phyloP scores from a whole-genome alignment of 306 rosid species.

The Vachellia collinsii region DNA sequence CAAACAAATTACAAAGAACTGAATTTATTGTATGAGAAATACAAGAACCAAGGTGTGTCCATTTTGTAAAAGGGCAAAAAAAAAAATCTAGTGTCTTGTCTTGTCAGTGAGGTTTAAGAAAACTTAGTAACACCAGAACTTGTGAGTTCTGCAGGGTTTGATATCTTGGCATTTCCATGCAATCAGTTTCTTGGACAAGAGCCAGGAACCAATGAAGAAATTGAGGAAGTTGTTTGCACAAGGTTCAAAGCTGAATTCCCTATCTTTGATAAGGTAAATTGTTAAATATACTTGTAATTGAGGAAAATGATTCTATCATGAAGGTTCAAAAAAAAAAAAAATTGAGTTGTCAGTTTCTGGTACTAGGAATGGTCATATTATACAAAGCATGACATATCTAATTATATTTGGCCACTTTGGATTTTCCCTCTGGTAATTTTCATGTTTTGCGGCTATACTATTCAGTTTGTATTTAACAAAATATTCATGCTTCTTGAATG shows the following conservation, averaged over 20 bases:
- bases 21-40: constrained; percentile 66
- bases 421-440: neutral
- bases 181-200: constrained; percentile 91
- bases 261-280: constrained; percentile 79
- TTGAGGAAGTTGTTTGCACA: constrained; percentile 77
- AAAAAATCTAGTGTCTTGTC: neutral
- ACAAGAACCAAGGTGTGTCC: constrained; percentile 73
- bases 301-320: neutral
- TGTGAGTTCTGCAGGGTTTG: constrained; percentile 56
- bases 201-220: constrained; percentile 81
- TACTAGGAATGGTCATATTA: neutral
- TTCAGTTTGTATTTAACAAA: neutral
- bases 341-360: neutral
- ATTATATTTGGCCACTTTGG: neutral
- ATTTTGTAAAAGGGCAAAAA: constrained; percentile 19
- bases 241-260: constrained; percentile 91
- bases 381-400: neutral
- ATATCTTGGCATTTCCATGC: constrained; percentile 98
- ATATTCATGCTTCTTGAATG: constrained; percentile 4
- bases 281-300: neutral
- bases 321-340: too few species aligned
- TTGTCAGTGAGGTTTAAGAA: constrained; percentile 1
- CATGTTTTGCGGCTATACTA: neutral
- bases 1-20: constrained; percentile 84
- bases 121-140: constrained; percentile 14